Base-by-base conservation (phyloP, 2,329 filamentous ascomycete genomes). In the Akanthomyces lecanii region DNA sequence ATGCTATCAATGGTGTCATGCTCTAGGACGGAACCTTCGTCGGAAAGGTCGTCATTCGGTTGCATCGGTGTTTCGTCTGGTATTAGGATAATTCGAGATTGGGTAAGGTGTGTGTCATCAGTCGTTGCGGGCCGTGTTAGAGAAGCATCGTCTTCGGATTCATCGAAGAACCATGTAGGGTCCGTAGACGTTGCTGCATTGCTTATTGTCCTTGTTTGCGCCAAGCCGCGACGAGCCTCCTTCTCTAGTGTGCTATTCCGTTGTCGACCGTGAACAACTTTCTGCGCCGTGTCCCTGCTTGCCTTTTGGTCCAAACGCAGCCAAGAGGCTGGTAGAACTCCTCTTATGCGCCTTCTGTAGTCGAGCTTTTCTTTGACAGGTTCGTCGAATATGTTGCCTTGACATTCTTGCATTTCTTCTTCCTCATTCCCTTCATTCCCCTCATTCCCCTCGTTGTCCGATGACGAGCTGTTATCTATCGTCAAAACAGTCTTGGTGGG, bases 241-340 rank as follows among this genome's bases (percentile, higher is more conserved):
- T 71, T 74, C 51, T 79, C 76, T 0, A 76, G 74, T 3, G 76
- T 77, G 23, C 67, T 71, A 11, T 68, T 71, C 70, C 60, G 68
- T 65, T 66, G 68, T 48, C 70, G 73, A 52, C 67, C 71, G 23
- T 67, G 65, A 8, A 65, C 55, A 53, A 71, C 71, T 62, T 71
- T 73, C 57, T 70, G 65, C 42, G 67, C 69, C 61, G 72, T 76
- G 63, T 70, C 68, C 18, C 69, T 69, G 67, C 69, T 73, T 36
- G 73, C 66, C 62, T 80, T 76, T 63, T 83, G 81, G 68, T 88
- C 84, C 28, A 89, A 71, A 48, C 86, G 81, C 62, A 89, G 77
- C 82, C 86, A 88, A 6, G 86, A 89, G n/a, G 86, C 86, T 45
- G 86, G 86, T 51, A 89, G 77, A 8, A 89, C 85, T 25, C 86